Conservation (phyloP, 2,329 filamentous ascomycete species). For the Calonectria pseudoreteaudii region DNA sequence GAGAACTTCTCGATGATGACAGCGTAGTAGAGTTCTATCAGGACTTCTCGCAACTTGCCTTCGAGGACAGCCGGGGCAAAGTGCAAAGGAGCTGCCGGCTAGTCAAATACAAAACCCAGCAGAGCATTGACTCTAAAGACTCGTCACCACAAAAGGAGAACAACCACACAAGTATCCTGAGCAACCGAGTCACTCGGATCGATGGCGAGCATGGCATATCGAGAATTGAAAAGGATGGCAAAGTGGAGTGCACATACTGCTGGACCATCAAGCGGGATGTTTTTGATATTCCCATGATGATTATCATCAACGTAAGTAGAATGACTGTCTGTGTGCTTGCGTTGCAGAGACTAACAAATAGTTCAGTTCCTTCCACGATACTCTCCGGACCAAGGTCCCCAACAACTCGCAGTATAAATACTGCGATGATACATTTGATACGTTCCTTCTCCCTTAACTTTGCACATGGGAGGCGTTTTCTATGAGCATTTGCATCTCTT, state of each 20-base stretch:
- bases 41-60: conserved; percentile 92
- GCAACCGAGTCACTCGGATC: conserved; percentile 71
- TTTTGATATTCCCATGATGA: conserved; percentile 98
- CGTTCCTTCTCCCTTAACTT: conserved; percentile 41
- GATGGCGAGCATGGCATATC: conserved; percentile 84
- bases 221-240: conserved; percentile 85
- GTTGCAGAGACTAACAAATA: conserved; percentile 6
- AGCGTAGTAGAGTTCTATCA: conserved; percentile 96
- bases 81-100: conserved; percentile 87
- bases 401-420: conserved; percentile 65
- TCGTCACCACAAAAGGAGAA: conserved; percentile 60
- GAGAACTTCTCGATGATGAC: conserved; percentile 93
- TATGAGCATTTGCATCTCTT: conserved; percentile 31
- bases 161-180: conserved; percentile 59
- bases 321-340: background rate
- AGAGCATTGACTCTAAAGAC: conserved; percentile 59
- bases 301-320: conserved; percentile 93
- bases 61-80: conserved; percentile 88
- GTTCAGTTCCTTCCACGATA: conserved; percentile 70
- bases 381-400: conserved; percentile 67
- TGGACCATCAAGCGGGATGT: conserved; percentile 98
- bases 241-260: conserved; percentile 94
- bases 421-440: conserved; percentile 25
- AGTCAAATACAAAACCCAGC: conserved; percentile 88
- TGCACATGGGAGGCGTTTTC: conserved; percentile 30